Evolutionary conservation across 495 filamentous ascomycete genomes (phyloP).

Genomic region (Penicillium paxilli): DNA sequence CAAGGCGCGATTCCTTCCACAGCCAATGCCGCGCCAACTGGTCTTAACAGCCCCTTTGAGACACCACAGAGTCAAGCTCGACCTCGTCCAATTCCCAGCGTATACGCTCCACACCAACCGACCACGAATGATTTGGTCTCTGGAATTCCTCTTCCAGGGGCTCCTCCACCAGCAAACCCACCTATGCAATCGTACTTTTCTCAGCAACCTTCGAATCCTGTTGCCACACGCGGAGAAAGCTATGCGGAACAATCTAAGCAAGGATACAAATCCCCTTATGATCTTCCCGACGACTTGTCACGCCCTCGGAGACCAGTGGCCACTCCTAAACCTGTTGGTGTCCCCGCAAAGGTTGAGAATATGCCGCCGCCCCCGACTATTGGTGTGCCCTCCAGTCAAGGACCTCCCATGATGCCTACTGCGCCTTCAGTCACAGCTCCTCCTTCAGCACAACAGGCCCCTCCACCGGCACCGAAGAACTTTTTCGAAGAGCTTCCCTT

Average conservation of each 20-base stretch:
- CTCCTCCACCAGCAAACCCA: conserved; percentile 28
- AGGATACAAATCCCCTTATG: conserved; percentile 91
- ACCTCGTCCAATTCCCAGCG: conserved; percentile 16
- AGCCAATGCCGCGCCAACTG: conserved; percentile 3
- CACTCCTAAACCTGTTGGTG: conserved; percentile 35
- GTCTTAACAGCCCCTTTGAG: conserved; percentile 35
- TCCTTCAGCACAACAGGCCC: conserved; percentile 30
- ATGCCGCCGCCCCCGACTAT: conserved; percentile 56
- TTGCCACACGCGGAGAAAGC: conserved; percentile 59
- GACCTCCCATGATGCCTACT: conserved; percentile 33
- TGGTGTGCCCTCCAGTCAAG: conserved; percentile 50
- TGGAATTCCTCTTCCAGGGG: conserved; percentile 26
- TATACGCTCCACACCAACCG: conserved; percentile 48
- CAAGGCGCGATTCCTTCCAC: conserved; percentile 14
- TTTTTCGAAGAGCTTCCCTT: conserved; percentile 94
- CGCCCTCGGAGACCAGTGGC: conserved; percentile 60
- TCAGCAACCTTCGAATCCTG: conserved; percentile 33
- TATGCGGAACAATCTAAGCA: conserved; percentile 87
- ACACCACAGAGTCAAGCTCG: conserved; percentile 24
- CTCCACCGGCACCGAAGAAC: conserved; percentile 39
- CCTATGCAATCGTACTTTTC: conserved; percentile 43
- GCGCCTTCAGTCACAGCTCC: conserved; percentile 21
- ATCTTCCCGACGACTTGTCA: conserved; percentile 86
- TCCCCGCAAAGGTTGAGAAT: conserved; percentile 17
- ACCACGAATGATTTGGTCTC: conserved; percentile 41